These are phyloP conservation scores for Eruca vesicaria DNA, from an alignment of 441 rosid species.

Conservation along the genomic window DNA sequence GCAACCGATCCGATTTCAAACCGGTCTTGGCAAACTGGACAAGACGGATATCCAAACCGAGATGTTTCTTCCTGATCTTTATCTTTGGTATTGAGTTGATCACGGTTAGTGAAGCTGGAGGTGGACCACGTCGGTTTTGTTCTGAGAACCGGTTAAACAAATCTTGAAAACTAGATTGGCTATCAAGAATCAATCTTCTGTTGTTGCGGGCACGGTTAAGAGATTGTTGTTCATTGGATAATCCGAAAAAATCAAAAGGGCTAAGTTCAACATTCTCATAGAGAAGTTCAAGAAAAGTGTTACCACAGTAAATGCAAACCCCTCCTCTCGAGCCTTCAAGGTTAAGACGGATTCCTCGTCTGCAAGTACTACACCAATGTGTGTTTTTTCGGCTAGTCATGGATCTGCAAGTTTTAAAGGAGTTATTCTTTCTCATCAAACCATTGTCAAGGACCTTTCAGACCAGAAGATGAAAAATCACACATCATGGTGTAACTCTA, in stretches of 20 bases:
- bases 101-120: constrained; percentile 56
- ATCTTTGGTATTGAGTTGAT: constrained; percentile 73
- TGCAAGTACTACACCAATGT: constrained; percentile 85
- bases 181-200: constrained; percentile 49
- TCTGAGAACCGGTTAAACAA: constrained; percentile 66
- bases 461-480: neutral
- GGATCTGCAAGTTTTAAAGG: neutral
- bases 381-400: constrained; percentile 80
- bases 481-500: neutral
- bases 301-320: constrained; percentile 61
- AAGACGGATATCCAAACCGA: constrained; percentile 62
- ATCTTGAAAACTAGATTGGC: constrained; percentile 58
- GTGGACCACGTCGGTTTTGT: constrained; percentile 74
- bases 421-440: neutral
- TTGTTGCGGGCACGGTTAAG: constrained; percentile 43
- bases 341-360: constrained; percentile 53
- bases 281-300: constrained; percentile 72
- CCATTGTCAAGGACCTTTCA: neutral
- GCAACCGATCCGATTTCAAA: constrained; percentile 82
- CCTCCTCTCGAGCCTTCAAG: constrained; percentile 37
- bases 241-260: constrained; percentile 58
- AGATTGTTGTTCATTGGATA: constrained; percentile 46
- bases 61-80: constrained; percentile 70
- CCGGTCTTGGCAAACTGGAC: constrained; percentile 85
- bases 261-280: constrained; percentile 48